Base-by-base conservation (phyloP, 352 stramenopile genomes). In the Globisporangium ultimum region DNA sequence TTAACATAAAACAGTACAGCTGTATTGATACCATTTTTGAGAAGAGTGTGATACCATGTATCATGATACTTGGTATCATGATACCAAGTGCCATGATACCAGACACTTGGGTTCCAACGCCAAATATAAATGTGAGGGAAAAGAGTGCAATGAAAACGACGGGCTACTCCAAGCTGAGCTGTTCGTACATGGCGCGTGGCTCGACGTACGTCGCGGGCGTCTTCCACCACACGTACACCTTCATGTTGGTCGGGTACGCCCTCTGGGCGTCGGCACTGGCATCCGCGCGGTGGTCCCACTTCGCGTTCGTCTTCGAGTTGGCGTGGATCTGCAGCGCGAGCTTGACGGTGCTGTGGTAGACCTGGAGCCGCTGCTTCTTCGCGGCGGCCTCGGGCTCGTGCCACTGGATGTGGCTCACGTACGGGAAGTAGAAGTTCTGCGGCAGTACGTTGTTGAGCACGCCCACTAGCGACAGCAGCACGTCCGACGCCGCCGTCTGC, bases 381-480 rank as follows among this genome's bases (percentile, higher is more conserved):
- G 4, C 18, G 15, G 40, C 32, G 12, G 17, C 5, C 14, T 61
- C 59, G 0, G 54, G 20, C 45, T 72, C 68, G 5, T 34, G 18
- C 66, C 73, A 80, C 13, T 43, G 9, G 8, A 53, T 2, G 21
- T 71, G 51, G 13, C 51, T 63, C 22, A 81, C 71, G 3, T 73
- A 62, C 2, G 75, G 74, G 11, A 87, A 53, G 24, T 76, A 83
- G 22, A 85, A 64, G 13, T 60, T 65, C 22, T 67, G 28, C 8
- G 77, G 77, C n/a, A 76, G 53, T 0, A 85, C 58, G 46, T 87
- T 85, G 51, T 81, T 83, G 21, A 87, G 58, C 8, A 87, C 67
- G 1, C 74, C 74, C 24, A 84, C 73, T 7, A 84, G 57, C 40
- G 77, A 84, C 51, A 71, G 17, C 57, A 87, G 58, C 45, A 87